Conservation (phyloP, 2,329 filamentous ascomycete genomes). For the Neonectria neomacrospora region DNA sequence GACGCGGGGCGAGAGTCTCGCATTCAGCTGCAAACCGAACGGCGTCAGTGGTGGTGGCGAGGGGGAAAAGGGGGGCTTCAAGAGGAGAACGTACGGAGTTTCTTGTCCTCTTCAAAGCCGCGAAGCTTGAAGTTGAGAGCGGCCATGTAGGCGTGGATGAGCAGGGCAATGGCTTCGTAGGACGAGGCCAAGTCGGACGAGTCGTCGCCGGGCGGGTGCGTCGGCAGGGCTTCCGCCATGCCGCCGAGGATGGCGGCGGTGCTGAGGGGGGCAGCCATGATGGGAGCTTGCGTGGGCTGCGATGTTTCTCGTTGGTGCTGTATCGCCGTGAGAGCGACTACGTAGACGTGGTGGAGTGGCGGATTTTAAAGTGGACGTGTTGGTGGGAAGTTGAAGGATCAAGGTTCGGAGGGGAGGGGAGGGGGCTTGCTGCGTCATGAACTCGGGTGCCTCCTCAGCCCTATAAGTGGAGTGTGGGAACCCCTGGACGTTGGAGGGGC, state of each 20-base stretch:
- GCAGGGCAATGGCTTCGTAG: conserved; percentile 85
- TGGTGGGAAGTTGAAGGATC: conserved; percentile 6
- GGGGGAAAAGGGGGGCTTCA: background rate
- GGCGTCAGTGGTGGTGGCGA: conserved; percentile 20
- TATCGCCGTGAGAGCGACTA: conserved; percentile 3
- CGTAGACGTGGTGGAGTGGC: conserved; percentile 9
- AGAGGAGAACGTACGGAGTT: conserved; percentile 64
- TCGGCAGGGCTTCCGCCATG: conserved; percentile 71
- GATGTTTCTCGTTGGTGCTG: background rate
- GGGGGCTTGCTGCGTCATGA: conserved; percentile 39
- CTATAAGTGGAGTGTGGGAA: conserved; percentile 43
- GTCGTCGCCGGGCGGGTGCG: conserved; percentile 62
- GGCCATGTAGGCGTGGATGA: conserved; percentile 84
- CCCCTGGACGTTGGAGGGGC: conserved; percentile 26
- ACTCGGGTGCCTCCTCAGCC: conserved; percentile 44
- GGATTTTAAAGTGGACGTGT: background rate
- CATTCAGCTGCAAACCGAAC: conserved; percentile 55
- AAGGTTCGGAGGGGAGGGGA: no score
- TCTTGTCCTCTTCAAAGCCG: conserved; percentile 86
- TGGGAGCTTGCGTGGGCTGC: background rate
- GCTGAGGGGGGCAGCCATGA: conserved; percentile 45
- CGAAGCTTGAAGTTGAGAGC: conserved; percentile 83
- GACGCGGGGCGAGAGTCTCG: conserved; percentile 66
- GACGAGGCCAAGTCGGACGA: conserved; percentile 74
- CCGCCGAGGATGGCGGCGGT: conserved; percentile 58